A percentile compares a stretch with the other conserved stretches of the same genome.
phyloP scores from a whole-genome alignment of 257 asterid species.

The Solanum virginianum region DNA sequence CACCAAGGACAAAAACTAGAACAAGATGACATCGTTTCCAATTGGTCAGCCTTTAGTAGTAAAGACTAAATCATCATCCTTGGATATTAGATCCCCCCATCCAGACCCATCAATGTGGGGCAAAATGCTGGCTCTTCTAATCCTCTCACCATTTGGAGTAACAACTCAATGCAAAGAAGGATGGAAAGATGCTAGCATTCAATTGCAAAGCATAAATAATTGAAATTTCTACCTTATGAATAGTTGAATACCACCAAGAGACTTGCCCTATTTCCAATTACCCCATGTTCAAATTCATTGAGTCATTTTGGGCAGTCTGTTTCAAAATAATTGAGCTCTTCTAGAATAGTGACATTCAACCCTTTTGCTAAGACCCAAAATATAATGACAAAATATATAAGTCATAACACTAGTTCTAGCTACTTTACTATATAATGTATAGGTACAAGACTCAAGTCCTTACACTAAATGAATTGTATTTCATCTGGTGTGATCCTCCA shows the following conservation, averaged over 20 bases:
- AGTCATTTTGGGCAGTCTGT: not conserved
- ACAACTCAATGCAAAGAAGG: not conserved
- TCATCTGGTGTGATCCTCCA: slow-evolving; percentile 49
- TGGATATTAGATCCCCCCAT: not conserved
- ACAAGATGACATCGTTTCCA: not conserved
- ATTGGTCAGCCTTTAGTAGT: not conserved
- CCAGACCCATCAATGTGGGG: not conserved
- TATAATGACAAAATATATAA: not conserved
- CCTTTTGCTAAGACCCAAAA: not conserved
- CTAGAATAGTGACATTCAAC: not conserved
- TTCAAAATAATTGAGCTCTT: not conserved
- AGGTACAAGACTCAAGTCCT: slow-evolving; percentile 11
- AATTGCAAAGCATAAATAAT: not conserved
- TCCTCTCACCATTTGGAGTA: not conserved
- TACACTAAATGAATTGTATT: slow-evolving; percentile 68
- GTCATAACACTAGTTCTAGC: not conserved
- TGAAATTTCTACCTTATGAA: not conserved
- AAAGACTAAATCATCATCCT: not conserved
- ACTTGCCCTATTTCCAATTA: not conserved
- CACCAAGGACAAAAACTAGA: not conserved
- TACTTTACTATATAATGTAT: not conserved
- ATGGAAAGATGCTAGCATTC: not conserved
- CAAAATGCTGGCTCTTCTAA: not conserved
- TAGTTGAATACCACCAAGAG: not conserved
- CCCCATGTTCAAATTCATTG: not conserved